Evolutionary conservation across 2,329 filamentous ascomycete genomes (phyloP).

Genomic region (Cladosporium sp.): DNA sequence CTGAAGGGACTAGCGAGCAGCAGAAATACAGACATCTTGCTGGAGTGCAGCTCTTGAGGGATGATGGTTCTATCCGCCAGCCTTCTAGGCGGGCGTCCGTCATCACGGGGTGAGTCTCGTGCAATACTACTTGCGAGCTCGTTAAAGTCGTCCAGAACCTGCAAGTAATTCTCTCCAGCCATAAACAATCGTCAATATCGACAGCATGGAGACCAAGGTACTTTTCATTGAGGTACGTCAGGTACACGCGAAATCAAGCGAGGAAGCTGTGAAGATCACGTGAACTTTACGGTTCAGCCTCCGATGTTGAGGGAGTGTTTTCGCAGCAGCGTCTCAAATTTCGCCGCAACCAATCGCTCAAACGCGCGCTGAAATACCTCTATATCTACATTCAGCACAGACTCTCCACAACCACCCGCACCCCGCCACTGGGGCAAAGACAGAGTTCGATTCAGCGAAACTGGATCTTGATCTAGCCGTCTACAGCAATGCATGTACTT

Average conservation of each 20-base stretch:
- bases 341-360: constrained; percentile 8
- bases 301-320: background rate
- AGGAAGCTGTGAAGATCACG: background rate
- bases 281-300: background rate
- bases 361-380: constrained; percentile 7
- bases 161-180: too few species aligned
- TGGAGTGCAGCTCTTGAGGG: constrained; percentile 23
- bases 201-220: too few species aligned
- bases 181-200: too few species aligned
- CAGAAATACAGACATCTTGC: constrained; percentile 24
- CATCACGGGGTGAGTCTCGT: background rate
- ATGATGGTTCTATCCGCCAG: constrained; percentile 19
- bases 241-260: background rate
- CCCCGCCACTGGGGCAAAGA: constrained; percentile 9
- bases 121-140: background rate
- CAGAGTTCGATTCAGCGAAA: constrained; percentile 15
- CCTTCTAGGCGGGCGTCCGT: constrained; percentile 20
- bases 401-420: constrained; percentile 13
- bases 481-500: background rate
- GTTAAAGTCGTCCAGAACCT: too few species aligned
- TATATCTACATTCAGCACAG: constrained; percentile 6
- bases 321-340: background rate
- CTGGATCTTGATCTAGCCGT: background rate
- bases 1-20: constrained; percentile 16
- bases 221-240: too few species aligned